A percentile compares a stretch with the other conserved stretches of the same genome.
phyloP scores from a whole-genome alignment of 108 stramenopile species.

The Pseudonitzschia multistriata region DNA sequence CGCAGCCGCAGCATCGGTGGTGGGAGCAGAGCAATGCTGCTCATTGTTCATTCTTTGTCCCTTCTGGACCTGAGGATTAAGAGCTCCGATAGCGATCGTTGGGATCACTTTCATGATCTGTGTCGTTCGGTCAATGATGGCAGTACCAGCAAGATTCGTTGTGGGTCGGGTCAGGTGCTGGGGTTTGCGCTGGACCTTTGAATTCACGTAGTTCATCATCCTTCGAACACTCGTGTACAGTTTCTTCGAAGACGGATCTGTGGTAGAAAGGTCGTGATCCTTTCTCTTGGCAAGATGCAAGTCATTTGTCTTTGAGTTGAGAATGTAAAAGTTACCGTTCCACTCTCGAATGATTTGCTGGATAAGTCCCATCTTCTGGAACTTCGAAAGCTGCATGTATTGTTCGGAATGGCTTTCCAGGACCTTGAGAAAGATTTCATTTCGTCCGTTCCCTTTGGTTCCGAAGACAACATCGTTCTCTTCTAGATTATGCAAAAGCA shows the following conservation, averaged over 20 bases:
- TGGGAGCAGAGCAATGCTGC: not conserved
- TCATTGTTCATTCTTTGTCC: not conserved
- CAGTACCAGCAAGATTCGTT: not conserved
- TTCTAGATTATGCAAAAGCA: slow-evolving; percentile 16
- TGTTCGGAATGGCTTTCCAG: slow-evolving; percentile 19
- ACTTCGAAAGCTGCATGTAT: slow-evolving; percentile 23
- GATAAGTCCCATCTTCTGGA: slow-evolving; percentile 27
- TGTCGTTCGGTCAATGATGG: not conserved
- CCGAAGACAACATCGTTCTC: slow-evolving; percentile 24
- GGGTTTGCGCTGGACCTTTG: slow-evolving; percentile 7
- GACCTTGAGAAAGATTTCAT: slow-evolving; percentile 14
- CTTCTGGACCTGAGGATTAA: slow-evolving; percentile 1
- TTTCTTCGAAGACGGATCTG: slow-evolving; percentile 17
- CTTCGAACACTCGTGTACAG: slow-evolving; percentile 26
- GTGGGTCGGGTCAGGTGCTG: not conserved
- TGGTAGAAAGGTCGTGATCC: slow-evolving; percentile 11
- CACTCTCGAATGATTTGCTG: slow-evolving; percentile 19
- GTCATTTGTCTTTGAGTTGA: slow-evolving; percentile 17
- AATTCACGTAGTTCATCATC: slow-evolving; percentile 27
- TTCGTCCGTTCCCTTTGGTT: slow-evolving; percentile 25
- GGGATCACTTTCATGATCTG: not conserved
- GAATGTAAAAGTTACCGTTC: slow-evolving; percentile 22
- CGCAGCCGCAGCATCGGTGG: not conserved
- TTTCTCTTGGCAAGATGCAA: slow-evolving; percentile 7
- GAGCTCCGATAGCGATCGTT: not conserved